These are phyloP conservation scores for Ogataea polymorpha DNA, from an alignment of 805 yeast genomes.

Conservation along the genomic window DNA sequence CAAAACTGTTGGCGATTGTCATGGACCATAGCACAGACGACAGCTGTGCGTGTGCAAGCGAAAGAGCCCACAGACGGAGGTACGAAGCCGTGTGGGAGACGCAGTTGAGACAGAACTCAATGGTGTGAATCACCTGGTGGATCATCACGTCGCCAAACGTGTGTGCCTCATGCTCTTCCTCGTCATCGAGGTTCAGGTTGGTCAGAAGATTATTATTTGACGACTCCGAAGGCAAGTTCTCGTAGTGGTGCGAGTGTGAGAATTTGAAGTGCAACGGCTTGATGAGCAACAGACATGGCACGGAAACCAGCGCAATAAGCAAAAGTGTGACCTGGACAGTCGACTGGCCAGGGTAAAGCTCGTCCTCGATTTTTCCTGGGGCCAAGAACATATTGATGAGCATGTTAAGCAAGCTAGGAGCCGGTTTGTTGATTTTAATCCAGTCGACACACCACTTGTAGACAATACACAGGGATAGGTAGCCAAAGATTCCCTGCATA, in stretches of 20 bases:
- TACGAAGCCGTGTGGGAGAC: constrained; percentile 99
- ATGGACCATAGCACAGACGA: constrained; percentile 94
- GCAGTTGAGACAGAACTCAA: constrained; percentile 94
- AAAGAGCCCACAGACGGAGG: constrained; percentile 93
- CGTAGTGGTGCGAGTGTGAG: constrained; percentile 52
- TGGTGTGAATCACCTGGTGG: constrained; percentile 96
- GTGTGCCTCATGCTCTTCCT: constrained; percentile 54
- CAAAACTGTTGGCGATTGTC: constrained; percentile 84
- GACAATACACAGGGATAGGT: constrained; percentile 77
- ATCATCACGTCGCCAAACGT: constrained; percentile 92
- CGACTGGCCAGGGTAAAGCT: constrained; percentile 76
- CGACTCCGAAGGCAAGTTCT: constrained; percentile 35
- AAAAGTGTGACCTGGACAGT: constrained; percentile 69
- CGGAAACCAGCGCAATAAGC: constrained; percentile 77
- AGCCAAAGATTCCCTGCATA: constrained; percentile 96
- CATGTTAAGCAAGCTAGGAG: constrained; percentile 94
- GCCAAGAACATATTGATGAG: constrained; percentile 91
- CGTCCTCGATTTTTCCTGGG: constrained; percentile 85
- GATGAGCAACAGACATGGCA: constrained; percentile 83
- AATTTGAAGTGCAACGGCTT: constrained; percentile 62
- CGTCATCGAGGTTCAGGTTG: constrained; percentile 40
- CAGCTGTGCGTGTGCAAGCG: constrained; percentile 94
- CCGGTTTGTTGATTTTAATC: constrained; percentile 69
- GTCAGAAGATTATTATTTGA: constrained; percentile 33
- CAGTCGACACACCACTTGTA: constrained; percentile 96